These are phyloP conservation scores for Cenchrus americanus DNA, from an alignment of 176 grass and related monocot genomes.

Conservation along the genomic window DNA sequence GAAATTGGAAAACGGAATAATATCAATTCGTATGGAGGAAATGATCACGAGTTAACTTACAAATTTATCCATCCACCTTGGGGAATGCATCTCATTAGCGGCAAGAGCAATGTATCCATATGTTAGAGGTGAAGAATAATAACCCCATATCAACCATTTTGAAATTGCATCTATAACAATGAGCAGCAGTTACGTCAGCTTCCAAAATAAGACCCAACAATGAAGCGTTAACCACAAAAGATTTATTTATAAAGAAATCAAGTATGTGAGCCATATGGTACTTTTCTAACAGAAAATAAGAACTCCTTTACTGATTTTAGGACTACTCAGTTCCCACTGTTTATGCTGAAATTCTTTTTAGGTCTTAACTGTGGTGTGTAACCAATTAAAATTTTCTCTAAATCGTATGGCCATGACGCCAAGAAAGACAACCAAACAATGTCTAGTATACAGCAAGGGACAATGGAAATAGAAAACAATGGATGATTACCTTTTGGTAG, in stretches of 20 bases:
- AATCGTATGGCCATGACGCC: not conserved
- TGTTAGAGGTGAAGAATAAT: conserved; percentile 84
- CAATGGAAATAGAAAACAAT: conserved; percentile 15
- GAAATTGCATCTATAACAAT: conserved; percentile 68
- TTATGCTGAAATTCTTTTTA: not conserved
- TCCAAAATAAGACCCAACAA: not conserved
- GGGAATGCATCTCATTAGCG: conserved; percentile 85
- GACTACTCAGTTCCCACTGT: conserved; percentile 8
- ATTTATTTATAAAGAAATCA: conserved; percentile 24
- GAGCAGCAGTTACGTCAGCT: conserved; percentile 6
- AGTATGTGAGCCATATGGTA: conserved; percentile 14
- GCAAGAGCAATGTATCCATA: conserved; percentile 81
- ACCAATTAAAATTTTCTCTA: conserved; percentile 24
- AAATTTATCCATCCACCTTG: conserved; percentile 81
- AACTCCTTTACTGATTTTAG: not conserved
- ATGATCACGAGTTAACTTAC: conserved; percentile 53
- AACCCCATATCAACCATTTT: conserved; percentile 95
- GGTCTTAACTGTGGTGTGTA: not conserved
- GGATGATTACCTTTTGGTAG: conserved; percentile 70
- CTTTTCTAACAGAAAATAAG: not conserved
- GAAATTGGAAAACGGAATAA: too few species aligned
- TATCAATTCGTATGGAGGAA: too few species aligned
- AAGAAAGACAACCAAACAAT: conserved; percentile 19
- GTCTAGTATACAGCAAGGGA: not conserved
- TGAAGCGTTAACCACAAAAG: conserved; percentile 4